Evolutionary conservation across 805 yeast species (phyloP), one percentile per base, ranked within the genome.

Genomic region (Ogataea nonfermentans): DNA sequence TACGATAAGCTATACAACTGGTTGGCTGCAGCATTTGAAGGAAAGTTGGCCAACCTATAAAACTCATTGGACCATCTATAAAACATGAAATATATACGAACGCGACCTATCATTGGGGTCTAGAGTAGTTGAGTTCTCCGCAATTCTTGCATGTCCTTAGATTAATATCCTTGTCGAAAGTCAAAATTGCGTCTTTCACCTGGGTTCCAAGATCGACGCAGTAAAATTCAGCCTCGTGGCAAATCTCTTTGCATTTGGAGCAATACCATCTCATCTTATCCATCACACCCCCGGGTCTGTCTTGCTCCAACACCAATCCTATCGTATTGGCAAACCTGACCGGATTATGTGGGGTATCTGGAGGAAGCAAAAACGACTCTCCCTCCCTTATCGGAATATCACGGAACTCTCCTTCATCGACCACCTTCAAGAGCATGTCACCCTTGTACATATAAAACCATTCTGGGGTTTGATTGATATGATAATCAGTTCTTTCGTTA

Each of bases 191-290:
- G 6, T 72, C 82, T 61, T 87, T 89, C 39, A 90, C 90, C 62
- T 90, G 96, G 2, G 95, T 82, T 7, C 96, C 96, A 37, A 90
- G 69, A 65, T 90, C 96, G 6, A 66, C 60, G 62, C 91, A 84
- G 52, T 83, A 79, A 58, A 90, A 87, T 40, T 73, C 78, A 15
- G 67, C 70, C 59, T 87, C 90, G 56, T 80, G 76, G 1, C 85
- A 81, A 9, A 81, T 66, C 25, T 74, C 74, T 40, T 63, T 65
- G 65, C 97, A 90, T 11, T 68, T 68, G 6, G 75, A 63, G 54
- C 97, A 90, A 57, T 90, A 90, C 96, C 96, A 90, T 52, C 96
- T 72, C 53, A 89, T 67, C 47, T 76, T 75, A 59, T 90, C 97
- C 43, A 75, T 70, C 15, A 73, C 66, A 1, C 76, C 86, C 35